Conservation (phyloP, 106 monocot genomes). For the Dendrobium huoshanense region DNA sequence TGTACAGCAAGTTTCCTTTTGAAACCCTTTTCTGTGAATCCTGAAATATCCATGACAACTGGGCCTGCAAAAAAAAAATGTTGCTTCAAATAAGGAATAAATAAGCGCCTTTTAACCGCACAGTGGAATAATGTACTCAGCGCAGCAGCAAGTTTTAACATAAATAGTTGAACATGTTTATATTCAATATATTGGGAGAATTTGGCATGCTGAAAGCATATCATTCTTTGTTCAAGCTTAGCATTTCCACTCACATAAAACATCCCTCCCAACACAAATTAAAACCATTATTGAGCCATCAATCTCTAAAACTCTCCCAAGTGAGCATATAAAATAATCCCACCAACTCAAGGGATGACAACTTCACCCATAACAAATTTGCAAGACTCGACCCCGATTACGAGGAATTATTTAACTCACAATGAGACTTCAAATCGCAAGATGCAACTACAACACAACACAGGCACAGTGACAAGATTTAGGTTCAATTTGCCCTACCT, state of each 20-base stretch:
- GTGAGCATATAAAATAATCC: not conserved
- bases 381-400: not conserved
- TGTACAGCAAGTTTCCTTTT: conserved; percentile 85
- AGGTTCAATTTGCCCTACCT: not conserved
- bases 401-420: not conserved
- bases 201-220: not conserved
- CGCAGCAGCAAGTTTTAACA: not conserved
- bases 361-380: not conserved
- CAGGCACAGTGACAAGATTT: not conserved
- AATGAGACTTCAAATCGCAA: not conserved
- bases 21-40: conserved; percentile 81
- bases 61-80: conserved; percentile 52
- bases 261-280: not conserved
- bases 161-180: not conserved
- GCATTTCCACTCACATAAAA: not conserved
- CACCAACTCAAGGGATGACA: not conserved
- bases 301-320: not conserved
- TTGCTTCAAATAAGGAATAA: not conserved
- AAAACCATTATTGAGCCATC: not conserved
- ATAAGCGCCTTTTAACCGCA: not conserved
- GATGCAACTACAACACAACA: not conserved
- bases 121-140: not conserved
- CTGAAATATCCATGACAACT: conserved; percentile 82
- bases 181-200: not conserved
- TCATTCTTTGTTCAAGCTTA: not conserved